Evolutionary conservation across 208 protist genomes (phyloP), one percentile per base, ranked within the genome.

Genomic region (Leishmania tropica): DNA sequence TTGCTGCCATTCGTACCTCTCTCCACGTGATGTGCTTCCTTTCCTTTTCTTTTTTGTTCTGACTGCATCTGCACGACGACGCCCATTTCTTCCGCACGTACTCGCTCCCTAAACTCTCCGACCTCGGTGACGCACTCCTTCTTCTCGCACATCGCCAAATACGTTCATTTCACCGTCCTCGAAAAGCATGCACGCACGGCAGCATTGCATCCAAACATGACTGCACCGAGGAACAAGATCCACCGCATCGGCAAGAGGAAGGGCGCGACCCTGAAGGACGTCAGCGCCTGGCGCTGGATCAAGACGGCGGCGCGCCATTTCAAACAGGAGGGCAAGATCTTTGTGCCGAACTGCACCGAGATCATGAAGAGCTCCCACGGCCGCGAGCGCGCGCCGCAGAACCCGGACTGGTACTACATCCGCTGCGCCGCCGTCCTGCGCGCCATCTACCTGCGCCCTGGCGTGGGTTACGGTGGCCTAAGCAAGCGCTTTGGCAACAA

Each of bases 341-440:
- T 96, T 75, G 94, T 99, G 71, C 99, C 99, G 80, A 94, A 97
- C 88, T 99, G 98, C 93, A 94, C 96, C 75, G 99, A 99, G 86
- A 91, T 99, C 88, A 95, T 99, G 80, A 99, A 99, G 94, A 99
- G 98, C 76, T 98, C 94, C 74, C 89, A 92, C 84, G 92, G 94
- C 86, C 99, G 98, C 92, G 98, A 99, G 89, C 94, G 99, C 74
- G 94, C 97, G 81, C 99, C 99, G 76, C 93, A 96, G 87, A 98
- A 99, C 92, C 91, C 96, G 79, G 98, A 99, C 94, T 99, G 99
- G 99, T 99, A 98, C 91, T 99, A 99, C 95, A 93, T 99, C 89
- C 98, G 98, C 83, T 95, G 92, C 83, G 99, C 99, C 75, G 95
- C 98, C 73, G 94, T 99, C 47, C 98, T 99, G 77, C 98, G 99